Percentiles rank a stretch among this genome's conserved stretches.
Evolutionary conservation across 73 alveolate species (phyloP).

Genomic region (Paramecium octaurelia): DNA sequence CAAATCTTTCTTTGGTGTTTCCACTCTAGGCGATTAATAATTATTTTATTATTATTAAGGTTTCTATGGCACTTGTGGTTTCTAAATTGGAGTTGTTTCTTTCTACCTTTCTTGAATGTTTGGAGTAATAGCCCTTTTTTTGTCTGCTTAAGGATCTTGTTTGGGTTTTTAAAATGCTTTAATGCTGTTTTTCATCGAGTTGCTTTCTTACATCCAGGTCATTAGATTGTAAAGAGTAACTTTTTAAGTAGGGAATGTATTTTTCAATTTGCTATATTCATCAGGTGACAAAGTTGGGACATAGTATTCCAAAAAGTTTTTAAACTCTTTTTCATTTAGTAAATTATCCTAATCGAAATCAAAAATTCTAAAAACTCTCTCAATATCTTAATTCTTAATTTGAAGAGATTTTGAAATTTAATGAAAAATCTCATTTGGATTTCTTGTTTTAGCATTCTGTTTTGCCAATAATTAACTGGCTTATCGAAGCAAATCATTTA

Average conservation of each 20-base stretch:
- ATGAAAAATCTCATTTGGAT: background rate
- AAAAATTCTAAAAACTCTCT: background rate
- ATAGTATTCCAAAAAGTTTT: background rate
- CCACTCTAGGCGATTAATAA: background rate
- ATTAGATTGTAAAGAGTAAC: background rate
- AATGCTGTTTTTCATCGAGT: background rate
- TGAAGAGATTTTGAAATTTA: background rate
- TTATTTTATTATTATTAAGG: background rate
- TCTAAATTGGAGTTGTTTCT: background rate
- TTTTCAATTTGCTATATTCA: background rate
- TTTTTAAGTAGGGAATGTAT: background rate
- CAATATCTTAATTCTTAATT: background rate
- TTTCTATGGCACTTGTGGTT: background rate
- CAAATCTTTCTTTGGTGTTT: background rate
- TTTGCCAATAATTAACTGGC: background rate
- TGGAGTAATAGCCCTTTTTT: background rate
- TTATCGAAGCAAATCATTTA: background rate
- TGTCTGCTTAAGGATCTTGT: background rate
- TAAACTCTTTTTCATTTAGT: background rate
- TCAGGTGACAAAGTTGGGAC: background rate
- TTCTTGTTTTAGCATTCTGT: background rate
- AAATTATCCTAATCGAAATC: background rate
- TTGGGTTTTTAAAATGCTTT: background rate
- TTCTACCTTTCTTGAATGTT: background rate
- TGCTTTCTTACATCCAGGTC: background rate